A percentile compares a stretch with the other conserved stretches of the same genome.
phyloP scores from a whole-genome alignment of 148 eudicot species.

The Rhododendron kiyosumense region DNA sequence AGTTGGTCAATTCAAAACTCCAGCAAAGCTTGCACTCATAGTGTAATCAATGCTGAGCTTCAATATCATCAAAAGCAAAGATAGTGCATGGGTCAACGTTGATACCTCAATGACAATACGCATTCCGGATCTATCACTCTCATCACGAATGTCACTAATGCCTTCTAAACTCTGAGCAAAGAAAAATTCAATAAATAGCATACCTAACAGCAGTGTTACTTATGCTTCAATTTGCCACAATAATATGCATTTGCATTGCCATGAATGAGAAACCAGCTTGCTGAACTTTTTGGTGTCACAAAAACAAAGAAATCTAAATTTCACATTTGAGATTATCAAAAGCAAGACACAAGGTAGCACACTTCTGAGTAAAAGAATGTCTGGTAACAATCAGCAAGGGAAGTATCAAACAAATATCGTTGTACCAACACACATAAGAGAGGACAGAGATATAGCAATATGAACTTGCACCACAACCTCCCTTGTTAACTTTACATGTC shows the following conservation, averaged over 20 bases:
- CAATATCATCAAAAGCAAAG: not conserved
- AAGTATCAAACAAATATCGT: not conserved
- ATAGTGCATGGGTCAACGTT: not conserved
- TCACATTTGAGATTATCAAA: not conserved
- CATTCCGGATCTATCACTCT: conserved; percentile 99
- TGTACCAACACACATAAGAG: not conserved
- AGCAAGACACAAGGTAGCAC: not conserved
- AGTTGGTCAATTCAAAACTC: not conserved
- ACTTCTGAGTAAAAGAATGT: not conserved
- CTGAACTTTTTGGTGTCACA: not conserved
- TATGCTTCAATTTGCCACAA: not conserved
- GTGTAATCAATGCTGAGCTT: not conserved
- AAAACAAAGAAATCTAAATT: not conserved
- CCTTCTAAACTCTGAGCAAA: conserved; percentile 71
- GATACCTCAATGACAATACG: conserved; percentile 91
- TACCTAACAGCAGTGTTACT: not conserved
- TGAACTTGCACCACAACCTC: not conserved
- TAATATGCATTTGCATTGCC: not conserved
- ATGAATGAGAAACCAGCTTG: not conserved
- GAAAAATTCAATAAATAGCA: not conserved
- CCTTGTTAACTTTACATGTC: not conserved
- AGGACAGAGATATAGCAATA: not conserved
- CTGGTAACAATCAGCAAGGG: not conserved
- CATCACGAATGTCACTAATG: conserved; percentile 95
- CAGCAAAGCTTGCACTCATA: not conserved